A percentile compares a stretch with the other conserved stretches of the same genome.
phyloP scores from a whole-genome alignment of 2,329 filamentous ascomycete species.

The Verticillium longisporum region DNA sequence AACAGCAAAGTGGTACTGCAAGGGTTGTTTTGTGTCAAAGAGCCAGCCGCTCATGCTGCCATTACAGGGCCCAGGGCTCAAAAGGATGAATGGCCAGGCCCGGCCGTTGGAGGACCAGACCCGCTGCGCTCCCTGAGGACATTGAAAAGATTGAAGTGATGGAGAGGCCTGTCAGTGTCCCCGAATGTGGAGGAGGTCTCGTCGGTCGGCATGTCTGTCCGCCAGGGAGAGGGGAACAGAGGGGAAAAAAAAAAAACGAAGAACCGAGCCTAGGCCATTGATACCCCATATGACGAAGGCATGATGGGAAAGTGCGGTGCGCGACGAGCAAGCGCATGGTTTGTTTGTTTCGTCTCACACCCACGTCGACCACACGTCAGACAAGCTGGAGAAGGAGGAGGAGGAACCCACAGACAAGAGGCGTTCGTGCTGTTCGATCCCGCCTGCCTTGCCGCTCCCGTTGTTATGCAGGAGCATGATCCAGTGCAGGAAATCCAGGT shows the following conservation, averaged over 20 bases:
- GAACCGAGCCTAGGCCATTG: neutral
- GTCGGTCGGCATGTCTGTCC: neutral
- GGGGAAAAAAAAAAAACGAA: too few relatives aligned
- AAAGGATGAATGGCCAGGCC: neutral
- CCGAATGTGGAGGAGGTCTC: neutral
- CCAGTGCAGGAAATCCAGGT: neutral
- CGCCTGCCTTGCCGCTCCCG: neutral
- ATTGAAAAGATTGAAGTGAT: neutral
- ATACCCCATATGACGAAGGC: neutral
- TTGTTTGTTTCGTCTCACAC: neutral
- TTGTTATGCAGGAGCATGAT: neutral
- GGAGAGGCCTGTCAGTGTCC: neutral
- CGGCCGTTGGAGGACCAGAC: neutral
- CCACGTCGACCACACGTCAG: neutral
- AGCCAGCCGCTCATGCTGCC: neutral
- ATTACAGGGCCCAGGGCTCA: neutral
- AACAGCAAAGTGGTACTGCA: neutral
- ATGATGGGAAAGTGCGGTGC: neutral
- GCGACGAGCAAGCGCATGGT: neutral
- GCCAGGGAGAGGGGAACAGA: neutral
- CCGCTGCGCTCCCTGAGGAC: neutral
- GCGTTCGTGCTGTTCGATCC: neutral
- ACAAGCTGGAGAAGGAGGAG: neutral
- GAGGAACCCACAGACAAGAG: neutral
- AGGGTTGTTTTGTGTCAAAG: neutral